A percentile compares a stretch with the other conserved stretches of the same genome.
These are phyloP conservation scores for Ramalina intermedia DNA, from an alignment of 495 filamentous ascomycete genomes.

Conservation along the genomic window DNA sequence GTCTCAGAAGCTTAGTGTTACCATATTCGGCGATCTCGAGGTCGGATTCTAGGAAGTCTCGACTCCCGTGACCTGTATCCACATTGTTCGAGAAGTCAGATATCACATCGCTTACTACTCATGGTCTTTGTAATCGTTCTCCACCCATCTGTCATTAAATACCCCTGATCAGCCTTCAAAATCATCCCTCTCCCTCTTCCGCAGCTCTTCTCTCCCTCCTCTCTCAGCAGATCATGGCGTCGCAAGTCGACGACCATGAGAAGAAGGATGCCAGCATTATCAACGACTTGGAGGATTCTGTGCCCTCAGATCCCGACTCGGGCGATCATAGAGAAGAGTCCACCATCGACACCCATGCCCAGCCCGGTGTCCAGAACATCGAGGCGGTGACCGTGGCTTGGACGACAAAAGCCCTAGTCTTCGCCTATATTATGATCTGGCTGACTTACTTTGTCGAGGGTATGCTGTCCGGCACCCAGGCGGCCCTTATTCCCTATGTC, in stretches of 20 bases:
- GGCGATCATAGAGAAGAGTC: neutral
- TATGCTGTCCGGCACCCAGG: conserved; percentile 24
- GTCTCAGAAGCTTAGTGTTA: too few relatives aligned
- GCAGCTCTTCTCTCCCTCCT: neutral
- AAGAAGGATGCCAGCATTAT: neutral
- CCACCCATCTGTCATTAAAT: neutral
- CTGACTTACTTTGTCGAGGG: conserved; percentile 30
- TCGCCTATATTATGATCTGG: conserved; percentile 30
- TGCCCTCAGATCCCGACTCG: neutral
- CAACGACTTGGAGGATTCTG: conserved; percentile 1
- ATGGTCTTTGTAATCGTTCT: too few relatives aligned
- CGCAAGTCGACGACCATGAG: neutral
- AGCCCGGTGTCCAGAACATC: conserved; percentile 28
- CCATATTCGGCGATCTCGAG: too few relatives aligned
- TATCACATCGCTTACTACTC: too few relatives aligned
- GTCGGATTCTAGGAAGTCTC: too few relatives aligned
- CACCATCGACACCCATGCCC: conserved; percentile 13
- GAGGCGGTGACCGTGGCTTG: conserved; percentile 28
- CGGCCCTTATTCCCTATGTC: conserved; percentile 19
- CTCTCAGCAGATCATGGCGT: neutral
- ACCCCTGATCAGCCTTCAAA: neutral
- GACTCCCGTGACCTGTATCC: too few relatives aligned
- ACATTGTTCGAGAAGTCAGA: too few relatives aligned
- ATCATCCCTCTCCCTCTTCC: neutral
- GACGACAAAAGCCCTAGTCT: conserved; percentile 22